Evolutionary conservation across 371 early-diverging fungal genomes (phyloP).

Genomic region (Fennellomyces sp.): DNA sequence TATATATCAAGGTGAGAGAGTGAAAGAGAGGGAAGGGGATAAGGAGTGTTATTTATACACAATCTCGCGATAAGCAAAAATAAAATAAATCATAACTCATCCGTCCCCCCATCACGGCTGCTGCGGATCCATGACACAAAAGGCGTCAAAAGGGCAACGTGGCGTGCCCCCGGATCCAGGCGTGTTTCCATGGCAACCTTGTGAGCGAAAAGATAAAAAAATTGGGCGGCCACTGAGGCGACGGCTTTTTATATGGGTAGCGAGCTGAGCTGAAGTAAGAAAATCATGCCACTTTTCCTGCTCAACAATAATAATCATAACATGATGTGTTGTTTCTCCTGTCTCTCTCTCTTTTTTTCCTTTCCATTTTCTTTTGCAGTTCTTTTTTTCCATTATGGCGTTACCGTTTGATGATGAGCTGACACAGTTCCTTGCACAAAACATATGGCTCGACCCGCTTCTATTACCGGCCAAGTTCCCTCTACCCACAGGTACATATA

Average conservation of each 20-base stretch:
- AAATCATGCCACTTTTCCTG: slow-evolving; percentile 2
- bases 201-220: background rate
- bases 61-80: background rate
- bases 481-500: background rate
- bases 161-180: background rate
- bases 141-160: background rate
- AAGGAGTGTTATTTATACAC: background rate
- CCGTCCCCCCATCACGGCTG: background rate
- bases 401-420: background rate
- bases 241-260: background rate
- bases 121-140: background rate
- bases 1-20: background rate
- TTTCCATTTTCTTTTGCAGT: background rate
- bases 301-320: background rate
- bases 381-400: background rate
- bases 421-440: background rate
- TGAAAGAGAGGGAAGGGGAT: background rate
- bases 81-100: background rate
- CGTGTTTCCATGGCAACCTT: background rate
- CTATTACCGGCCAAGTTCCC: background rate
- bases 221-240: background rate
- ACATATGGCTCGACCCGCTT: background rate
- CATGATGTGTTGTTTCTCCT: background rate
- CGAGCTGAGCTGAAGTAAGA: background rate
- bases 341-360: background rate